Evolutionary conservation across 108 stramenopile genomes (phyloP), one percentile per base, ranked within the genome.

Genomic region (Discostella stelligeroides): DNA sequence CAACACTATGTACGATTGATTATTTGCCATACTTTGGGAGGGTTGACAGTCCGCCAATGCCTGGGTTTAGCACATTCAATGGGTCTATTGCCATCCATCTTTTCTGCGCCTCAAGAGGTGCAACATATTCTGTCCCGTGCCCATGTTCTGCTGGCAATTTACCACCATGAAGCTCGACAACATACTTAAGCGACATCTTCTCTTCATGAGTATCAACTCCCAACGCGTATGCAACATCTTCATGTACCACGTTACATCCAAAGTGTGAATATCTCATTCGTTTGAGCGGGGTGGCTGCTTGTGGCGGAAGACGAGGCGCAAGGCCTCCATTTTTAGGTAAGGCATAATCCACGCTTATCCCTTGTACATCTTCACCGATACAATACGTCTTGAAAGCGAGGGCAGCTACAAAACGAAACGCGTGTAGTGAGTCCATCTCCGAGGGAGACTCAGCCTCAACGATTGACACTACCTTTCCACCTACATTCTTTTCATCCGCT

Each of bases 211-310:
- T 81, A 63, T 94, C 92, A 25, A 86, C 88, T 9, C 84, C 89
- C 25, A 76, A 55, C 4, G 72, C 72, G 49, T 84, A 91, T 11
- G 92, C 92, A 29, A 94, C 53, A 68, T 94, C 92, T 71, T 94
- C 92, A 63, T 94, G 92, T 1, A 94, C 87, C 6, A 94, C 92
- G 64, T 94, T 94, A 73, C 92, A 94, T 24, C 83, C 88, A 74
- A 94, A 90, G 56, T 94, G 92, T 24, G 88, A 89, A 70, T 94
- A 94, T 12, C 92, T 79, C 90, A 94, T 91, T 39, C 92, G 73
- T 46, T 88, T 88, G 24, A 91, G 20, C 38, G 90, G 88, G n/a
- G 24, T 60, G 13, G 34, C 64, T 50, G 66, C 72, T 38, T 79
- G 65, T 6, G 54, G 23, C 0, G 51, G 21, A 0, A 91, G 66